Conservation (phyloP, 129 eudicot genomes). For the Scalesia atractyloides region DNA sequence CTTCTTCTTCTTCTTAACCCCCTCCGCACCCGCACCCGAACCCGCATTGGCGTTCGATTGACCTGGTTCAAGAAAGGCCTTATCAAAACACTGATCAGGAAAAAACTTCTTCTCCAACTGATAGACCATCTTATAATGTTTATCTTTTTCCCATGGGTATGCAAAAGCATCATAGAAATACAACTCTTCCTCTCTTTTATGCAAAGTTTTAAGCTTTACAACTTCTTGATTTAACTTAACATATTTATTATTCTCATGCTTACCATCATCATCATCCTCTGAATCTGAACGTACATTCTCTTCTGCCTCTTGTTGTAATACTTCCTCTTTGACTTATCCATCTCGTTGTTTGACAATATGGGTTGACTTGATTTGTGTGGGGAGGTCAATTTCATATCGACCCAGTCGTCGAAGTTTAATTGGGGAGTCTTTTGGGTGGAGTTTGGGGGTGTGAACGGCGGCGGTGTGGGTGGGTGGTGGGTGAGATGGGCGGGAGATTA, state of each 20-base stretch:
- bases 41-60: slow-evolving; percentile 32
- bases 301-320: slow-evolving; percentile 78
- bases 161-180: slow-evolving; percentile 84
- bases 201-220: slow-evolving; percentile 77
- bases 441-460: slow-evolving; percentile 37
- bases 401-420: slow-evolving; percentile 73
- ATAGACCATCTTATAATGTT: slow-evolving; percentile 99
- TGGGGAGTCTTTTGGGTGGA: slow-evolving; percentile 40
- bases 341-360: background rate
- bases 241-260: slow-evolving; percentile 37
- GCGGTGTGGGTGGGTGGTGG: slow-evolving; percentile 23
- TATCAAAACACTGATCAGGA: slow-evolving; percentile 91
- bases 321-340: slow-evolving; percentile 79
- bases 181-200: slow-evolving; percentile 86
- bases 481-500: slow-evolving; percentile 63
- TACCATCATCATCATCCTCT: slow-evolving; percentile 46
- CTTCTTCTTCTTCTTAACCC: slow-evolving; percentile 2
- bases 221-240: slow-evolving; percentile 84
- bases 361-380: slow-evolving; percentile 7
- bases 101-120: slow-evolving; percentile 98
- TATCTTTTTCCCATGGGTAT: slow-evolving; percentile 96
- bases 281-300: slow-evolving; percentile 86
- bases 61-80: slow-evolving; percentile 95
- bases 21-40: background rate
- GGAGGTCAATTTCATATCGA: slow-evolving; percentile 58